Evolutionary conservation across 1,284 basidiomycete species (phyloP).

Genomic region (Omphalotus olearius): DNA sequence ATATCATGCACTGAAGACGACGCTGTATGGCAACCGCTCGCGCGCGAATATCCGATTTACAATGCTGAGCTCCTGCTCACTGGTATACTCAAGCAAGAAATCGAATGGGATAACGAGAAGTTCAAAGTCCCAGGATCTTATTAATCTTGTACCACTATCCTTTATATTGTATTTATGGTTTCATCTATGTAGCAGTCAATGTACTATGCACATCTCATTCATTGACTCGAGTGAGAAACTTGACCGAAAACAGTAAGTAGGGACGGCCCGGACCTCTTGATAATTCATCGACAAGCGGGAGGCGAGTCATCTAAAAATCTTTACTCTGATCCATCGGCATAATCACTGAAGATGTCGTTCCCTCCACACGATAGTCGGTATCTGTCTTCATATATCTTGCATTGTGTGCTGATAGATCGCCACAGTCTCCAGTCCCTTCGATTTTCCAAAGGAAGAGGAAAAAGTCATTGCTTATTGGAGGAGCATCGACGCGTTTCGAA

Average conservation of each 20-base stretch:
- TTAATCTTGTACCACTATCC: background rate
- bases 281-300: too few species aligned
- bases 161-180: too few species aligned
- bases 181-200: too few species aligned
- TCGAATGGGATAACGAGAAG: conserved; percentile 52
- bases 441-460: conserved; percentile 90
- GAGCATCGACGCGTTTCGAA: conserved; percentile 97
- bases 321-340: background rate
- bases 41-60: conserved; percentile 53
- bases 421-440: conserved; percentile 71
- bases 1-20: conserved; percentile 61
- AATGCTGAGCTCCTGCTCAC: conserved; percentile 61
- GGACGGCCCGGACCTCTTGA: too few species aligned
- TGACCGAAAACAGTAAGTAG: too few species aligned
- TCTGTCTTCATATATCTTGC: conserved; percentile 4
- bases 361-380: conserved; percentile 68
- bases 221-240: too few species aligned
- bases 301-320: conserved; percentile 1
- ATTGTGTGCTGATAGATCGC: conserved; percentile 8
- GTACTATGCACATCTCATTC: too few species aligned
- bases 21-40: conserved; percentile 57
- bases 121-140: conserved; percentile 26
- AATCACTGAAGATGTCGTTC: conserved; percentile 54
- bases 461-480: conserved; percentile 92
- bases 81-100: conserved; percentile 57